Percentiles rank a stretch among this genome's conserved stretches.
Conservation (phyloP, 2,329 filamentous ascomycete genomes). For the Colletotrichum tabaci region DNA sequence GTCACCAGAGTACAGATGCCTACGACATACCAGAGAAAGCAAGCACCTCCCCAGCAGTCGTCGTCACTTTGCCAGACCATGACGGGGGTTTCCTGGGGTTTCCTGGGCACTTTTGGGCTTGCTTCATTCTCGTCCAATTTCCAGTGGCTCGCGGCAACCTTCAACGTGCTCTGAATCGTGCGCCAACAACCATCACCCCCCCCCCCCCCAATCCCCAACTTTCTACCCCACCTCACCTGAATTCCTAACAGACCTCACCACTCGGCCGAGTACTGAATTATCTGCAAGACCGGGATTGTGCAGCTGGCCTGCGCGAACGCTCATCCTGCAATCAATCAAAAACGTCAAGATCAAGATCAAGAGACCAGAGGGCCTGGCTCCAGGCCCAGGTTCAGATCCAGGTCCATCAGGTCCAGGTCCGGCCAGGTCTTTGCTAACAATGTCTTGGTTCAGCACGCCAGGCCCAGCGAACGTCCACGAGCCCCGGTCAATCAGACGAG, state of each 20-base stretch:
- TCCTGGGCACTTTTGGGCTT: background rate
- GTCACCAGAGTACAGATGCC: too few relatives aligned
- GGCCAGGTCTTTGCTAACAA: background rate
- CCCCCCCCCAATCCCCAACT: conserved; percentile 24
- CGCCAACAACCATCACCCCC: conserved; percentile 23
- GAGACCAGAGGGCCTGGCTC: too few relatives aligned
- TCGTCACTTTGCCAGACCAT: background rate
- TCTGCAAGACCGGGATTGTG: conserved; percentile 25
- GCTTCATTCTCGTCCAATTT: conserved; percentile 29
- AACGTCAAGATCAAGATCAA: background rate
- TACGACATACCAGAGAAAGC: background rate
- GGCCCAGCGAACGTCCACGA: conserved; percentile 18
- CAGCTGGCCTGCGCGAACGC: conserved; percentile 24
- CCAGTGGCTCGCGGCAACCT: conserved; percentile 4
- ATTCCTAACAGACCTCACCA: conserved; percentile 42
- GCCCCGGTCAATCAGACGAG: conserved; percentile 12
- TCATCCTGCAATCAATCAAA: conserved; percentile 38
- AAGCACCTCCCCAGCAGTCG: conserved; percentile 21
- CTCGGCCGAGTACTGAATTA: conserved; percentile 43
- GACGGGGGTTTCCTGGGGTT: background rate
- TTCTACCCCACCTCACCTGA: conserved; percentile 41
- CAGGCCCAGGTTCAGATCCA: background rate
- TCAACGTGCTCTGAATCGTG: conserved; percentile 30
- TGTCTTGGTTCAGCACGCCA: background rate
- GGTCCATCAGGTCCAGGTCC: background rate